Evolutionary conservation across 306 rosid genomes (phyloP), one percentile per base, ranked within the genome.

Genomic region (Gynostemma pentaphyllum): DNA sequence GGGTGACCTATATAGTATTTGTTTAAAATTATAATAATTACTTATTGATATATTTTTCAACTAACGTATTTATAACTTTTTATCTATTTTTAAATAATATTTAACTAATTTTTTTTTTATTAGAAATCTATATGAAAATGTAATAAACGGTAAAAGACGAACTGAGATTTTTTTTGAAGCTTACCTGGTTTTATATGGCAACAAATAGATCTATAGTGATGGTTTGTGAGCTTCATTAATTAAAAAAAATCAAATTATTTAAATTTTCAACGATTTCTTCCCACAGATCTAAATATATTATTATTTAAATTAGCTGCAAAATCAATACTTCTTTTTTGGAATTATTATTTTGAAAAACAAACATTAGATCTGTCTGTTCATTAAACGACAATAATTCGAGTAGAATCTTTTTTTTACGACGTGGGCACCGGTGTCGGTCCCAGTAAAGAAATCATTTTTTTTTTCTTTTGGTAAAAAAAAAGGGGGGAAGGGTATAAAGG

Each of bases 301-400:
- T 37, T 21, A 11, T 24, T 14, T 42, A 48, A 27, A 30, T 55
- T 55, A 1, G 30, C 18, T 10, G 21, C 54, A 48, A 21, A 19
- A 8, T 7, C 29, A 49, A 21, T 52, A 52, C 34, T 56, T 11
- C 2, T 21, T 57, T 57, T 59, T 0, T 13, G 2, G 11, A 10
- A 1, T 6, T 41, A 41, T 10, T 49, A 49, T 23, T 52, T 6
- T 36, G 2, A 4, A 1, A 4, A 32, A 23, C 23, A 61, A 22
- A 2, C 14, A 61, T 39, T 40, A 61, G 53, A 62, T 62, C 67
- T 26, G 53, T 24, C 21, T 18, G 34, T 42, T 21, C 48, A 55
- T 48, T 47, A 62, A 57, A 72, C 54, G 49, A 72, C 74, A 68
- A 41, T 42, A 23, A 45, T 56, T 62, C 77, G 54, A 13, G 37